Conservation (phyloP, 768 basidiomycete genomes). For the Boletus vermiculosoides region DNA sequence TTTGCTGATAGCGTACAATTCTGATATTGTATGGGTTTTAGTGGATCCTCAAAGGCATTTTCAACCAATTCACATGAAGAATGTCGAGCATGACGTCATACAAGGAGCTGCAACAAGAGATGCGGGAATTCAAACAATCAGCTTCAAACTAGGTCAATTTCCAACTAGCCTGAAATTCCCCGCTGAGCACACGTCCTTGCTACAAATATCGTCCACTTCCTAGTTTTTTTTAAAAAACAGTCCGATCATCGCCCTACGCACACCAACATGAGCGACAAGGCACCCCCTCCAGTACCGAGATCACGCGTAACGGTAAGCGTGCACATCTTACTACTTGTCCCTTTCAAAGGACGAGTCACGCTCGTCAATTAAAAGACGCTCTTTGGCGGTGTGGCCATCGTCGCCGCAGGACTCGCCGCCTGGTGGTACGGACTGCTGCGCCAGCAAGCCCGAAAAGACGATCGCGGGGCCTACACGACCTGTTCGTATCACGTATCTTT, state of each 20-base stretch:
- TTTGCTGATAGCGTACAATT: no score
- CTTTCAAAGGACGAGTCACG: background rate
- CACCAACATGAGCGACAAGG: conserved; percentile 7
- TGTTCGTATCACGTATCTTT: conserved; percentile 20
- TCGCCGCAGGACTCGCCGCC: conserved; percentile 18
- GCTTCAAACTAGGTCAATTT: no score
- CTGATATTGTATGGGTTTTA: no score
- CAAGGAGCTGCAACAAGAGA: no score
- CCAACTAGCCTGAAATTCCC: no score
- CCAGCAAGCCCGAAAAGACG: conserved; percentile 22
- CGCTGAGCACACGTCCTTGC: no score
- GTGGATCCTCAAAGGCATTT: no score
- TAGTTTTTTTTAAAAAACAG: background rate
- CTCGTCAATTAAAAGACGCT: conserved; percentile 17
- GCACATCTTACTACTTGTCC: no score
- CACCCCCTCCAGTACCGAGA: conserved; percentile 11
- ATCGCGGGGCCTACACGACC: conserved; percentile 12
- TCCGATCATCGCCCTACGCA: background rate
- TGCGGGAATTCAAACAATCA: no score
- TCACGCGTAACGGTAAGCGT: conserved; percentile 9
- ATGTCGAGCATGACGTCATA: no score
- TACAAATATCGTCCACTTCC: no score
- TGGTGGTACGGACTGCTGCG: conserved; percentile 24
- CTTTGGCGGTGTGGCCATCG: conserved; percentile 23
- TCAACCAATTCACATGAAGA: no score